Evolutionary conservation across 257 asterid genomes (phyloP), one percentile per base, ranked within the genome.

Genomic region (Fraxinus anomala): DNA sequence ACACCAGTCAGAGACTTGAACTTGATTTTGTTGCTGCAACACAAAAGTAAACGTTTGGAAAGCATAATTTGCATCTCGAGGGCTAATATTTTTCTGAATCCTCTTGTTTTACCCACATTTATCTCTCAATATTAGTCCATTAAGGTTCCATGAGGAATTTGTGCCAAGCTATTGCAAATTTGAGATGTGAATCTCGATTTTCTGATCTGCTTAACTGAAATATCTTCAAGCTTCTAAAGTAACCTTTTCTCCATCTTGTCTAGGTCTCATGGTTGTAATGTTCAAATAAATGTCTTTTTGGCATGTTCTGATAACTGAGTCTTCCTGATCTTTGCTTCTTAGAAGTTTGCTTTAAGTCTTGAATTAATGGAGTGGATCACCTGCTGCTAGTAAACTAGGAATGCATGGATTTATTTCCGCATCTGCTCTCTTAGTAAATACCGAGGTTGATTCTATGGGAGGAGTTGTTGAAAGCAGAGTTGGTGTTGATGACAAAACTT

Each of bases 371-470:
- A 71, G 76, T 76, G 77, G 66, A 61, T 39, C 77, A 47, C 40
- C 76, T 70, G 68, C 78, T 84, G 88, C 85, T 80, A 69, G 79
- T 79, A 80, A 83, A 82, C 82, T 76, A 70, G 94, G 87, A 79
- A 90, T 91, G 93, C 91, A 87, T 89, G 96, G 94, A 88, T 91
- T 91, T 89, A 82, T 84, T 84, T 81, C 92, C 81, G 87, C 87
- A 77, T 83, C 91, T 89, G 87, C 78, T 86, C 89, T 84, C 78
- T 33, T 89, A 92, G 97, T 91, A 91, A 84, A 91, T 89, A 93
- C 97, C 85, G 94, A 89, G 84, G 91, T 87, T 86, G 97, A 89
- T 89, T 92, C 94, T 81, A 94, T 94, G 98, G 98, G 94, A 77
- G 97, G 94, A 74, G 93, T 89, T 86, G 89, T 88, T 86, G 98